Evolutionary conservation across 495 filamentous ascomycete genomes (phyloP).

Genomic region (Trichocladium uniseriatum): DNA sequence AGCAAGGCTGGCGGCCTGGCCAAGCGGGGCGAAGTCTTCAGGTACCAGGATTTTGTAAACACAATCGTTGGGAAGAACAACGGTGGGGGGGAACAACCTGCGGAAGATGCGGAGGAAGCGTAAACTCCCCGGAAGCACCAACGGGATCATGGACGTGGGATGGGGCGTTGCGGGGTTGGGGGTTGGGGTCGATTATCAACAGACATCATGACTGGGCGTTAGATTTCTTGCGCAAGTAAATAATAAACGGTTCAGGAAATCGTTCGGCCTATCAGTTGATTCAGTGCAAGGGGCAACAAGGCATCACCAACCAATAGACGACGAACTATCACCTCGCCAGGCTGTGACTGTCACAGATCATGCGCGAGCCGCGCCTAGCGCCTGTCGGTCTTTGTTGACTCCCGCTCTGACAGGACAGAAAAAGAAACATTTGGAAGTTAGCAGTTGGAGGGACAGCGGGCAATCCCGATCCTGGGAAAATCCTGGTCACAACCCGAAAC

Average conservation of each 20-base stretch:
- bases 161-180: constrained; percentile 1
- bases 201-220: neutral
- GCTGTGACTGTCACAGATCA: constrained; percentile 2
- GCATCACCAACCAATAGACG: constrained; percentile 3
- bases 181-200: constrained; percentile 1
- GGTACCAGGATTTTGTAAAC: constrained; percentile 68
- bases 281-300: neutral
- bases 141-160: neutral
- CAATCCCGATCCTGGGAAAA: too few species aligned
- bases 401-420: too few species aligned
- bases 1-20: constrained; percentile 42
- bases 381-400: constrained; percentile 2
- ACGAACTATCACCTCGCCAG: neutral
- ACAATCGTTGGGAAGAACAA: constrained; percentile 43
- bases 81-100: constrained; percentile 27
- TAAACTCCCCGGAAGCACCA: neutral
- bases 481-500: too few species aligned
- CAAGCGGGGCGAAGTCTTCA: constrained; percentile 62
- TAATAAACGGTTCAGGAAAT: neutral
- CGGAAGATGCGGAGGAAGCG: constrained; percentile 24
- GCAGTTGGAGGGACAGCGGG: neutral
- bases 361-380: neutral
- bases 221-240: neutral
- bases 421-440: neutral
- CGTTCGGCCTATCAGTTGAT: constrained; percentile 1